Base-by-base conservation (phyloP, 805 yeast genomes). In the Metschnikowia anglica region DNA sequence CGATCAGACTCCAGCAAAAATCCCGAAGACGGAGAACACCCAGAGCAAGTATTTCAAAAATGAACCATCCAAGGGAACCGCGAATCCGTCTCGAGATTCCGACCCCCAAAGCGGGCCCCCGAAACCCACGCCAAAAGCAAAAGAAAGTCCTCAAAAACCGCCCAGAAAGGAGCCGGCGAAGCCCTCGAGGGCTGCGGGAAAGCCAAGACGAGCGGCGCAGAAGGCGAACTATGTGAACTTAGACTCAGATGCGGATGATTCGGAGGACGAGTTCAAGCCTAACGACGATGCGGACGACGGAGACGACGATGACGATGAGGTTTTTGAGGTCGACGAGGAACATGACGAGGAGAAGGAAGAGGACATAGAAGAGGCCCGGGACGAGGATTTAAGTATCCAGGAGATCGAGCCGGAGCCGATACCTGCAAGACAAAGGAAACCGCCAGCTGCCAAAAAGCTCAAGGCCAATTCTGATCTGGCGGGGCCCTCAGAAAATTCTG, bases 231-330 rank as follows among this genome's bases (percentile, higher is more conserved):
- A 52, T 12, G 41, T 50, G 15, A 48, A 52, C 29, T 41, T 48
- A 21, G 56, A 50, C 39, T 47, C 50, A 19, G 54, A 52, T 34
- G 16, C 43, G 18, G 61, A 52, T 28, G 62, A 55, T 43, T 51
- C 58, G 9, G 65, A 55, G 19, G 60, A 53, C 19, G 61, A 59
- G 5, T 55, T 56, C 40, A 37, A 55, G 26, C 58, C 59, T 5
- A 41, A 51, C 10, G 53, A 37, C n/a, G 49, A 38, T 11, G 60
- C 48, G n/a, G 52, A 52, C 4, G 48, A 43, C 3, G 51, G 39
- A 3, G 54, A 48, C 6, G 47, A 43, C 3, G 51, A 40, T 4
- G 54, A 43, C 4, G 43, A 21, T 15, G 53, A 42, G 10, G 54
- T 39, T 5, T 13, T 37, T 2, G 58, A 56, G 27, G 57, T 41